phyloP scores from a whole-genome alignment of 495 filamentous ascomycete genomes.

The Podospora conica region DNA sequence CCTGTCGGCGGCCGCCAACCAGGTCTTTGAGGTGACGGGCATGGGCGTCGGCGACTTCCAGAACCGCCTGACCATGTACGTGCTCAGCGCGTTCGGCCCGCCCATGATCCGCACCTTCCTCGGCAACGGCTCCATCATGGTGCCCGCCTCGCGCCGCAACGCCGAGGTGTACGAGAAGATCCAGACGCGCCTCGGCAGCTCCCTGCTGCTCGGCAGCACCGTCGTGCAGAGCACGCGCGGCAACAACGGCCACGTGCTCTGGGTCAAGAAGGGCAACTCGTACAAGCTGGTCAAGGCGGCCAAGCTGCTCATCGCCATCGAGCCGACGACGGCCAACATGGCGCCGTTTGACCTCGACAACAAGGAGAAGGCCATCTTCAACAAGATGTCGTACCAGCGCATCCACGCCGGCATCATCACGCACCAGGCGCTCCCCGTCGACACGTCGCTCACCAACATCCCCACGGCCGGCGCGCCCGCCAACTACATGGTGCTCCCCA shows the following conservation, averaged over 20 bases:
- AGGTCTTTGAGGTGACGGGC: constrained; percentile 34
- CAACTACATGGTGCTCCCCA: constrained; percentile 26
- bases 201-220: constrained; percentile 34
- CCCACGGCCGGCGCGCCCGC: constrained; percentile 15
- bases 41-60: constrained; percentile 35
- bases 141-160: constrained; percentile 33
- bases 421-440: constrained; percentile 23
- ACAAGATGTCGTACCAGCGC: constrained; percentile 27
- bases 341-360: constrained; percentile 31
- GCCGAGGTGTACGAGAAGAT: constrained; percentile 37
- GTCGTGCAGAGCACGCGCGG: constrained; percentile 27
- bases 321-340: constrained; percentile 31
- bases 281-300: constrained; percentile 29
- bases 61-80: constrained; percentile 34
- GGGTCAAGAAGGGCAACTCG: constrained; percentile 27
- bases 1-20: constrained; percentile 22
- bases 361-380: constrained; percentile 28
- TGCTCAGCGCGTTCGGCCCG: constrained; percentile 35
- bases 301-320: constrained; percentile 36
- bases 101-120: constrained; percentile 33
- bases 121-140: constrained; percentile 23
- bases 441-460: constrained; percentile 22
- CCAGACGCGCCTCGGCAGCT: constrained; percentile 25
- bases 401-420: constrained; percentile 35
- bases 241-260: constrained; percentile 28